phyloP scores from a whole-genome alignment of 176 grass and related monocot species.

The Avena insularis region DNA sequence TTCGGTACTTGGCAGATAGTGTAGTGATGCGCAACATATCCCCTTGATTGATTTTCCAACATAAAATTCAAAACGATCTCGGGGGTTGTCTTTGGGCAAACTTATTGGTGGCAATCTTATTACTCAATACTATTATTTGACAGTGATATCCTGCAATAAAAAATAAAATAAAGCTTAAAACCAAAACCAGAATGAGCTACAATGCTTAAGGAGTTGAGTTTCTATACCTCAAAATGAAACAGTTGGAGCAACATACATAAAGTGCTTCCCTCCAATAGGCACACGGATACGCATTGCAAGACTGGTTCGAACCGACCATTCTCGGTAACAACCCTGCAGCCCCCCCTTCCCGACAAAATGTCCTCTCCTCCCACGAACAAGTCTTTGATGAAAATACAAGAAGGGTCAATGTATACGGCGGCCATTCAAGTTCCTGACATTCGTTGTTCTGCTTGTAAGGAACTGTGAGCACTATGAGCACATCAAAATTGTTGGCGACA shows the following conservation, averaged over 20 bases:
- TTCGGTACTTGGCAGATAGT: not conserved
- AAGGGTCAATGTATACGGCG: not conserved
- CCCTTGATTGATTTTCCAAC: slow-evolving; percentile 34
- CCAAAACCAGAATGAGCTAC: not conserved
- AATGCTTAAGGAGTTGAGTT: not conserved
- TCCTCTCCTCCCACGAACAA: slow-evolving; percentile 31
- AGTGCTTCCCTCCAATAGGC: slow-evolving; percentile 26
- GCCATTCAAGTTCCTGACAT: slow-evolving; percentile 28
- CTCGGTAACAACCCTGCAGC: not conserved
- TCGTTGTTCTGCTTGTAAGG: not conserved
- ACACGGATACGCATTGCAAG: not conserved
- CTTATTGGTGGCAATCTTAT: not conserved
- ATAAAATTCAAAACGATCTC: not conserved
- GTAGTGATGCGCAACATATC: slow-evolving; percentile 30
- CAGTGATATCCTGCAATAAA: slow-evolving; percentile 23
- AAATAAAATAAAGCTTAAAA: not conserved
- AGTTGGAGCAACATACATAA: not conserved
- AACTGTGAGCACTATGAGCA: not conserved
- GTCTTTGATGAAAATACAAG: slow-evolving; percentile 24
- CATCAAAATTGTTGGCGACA: not conserved
- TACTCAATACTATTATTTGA: slow-evolving; percentile 20
- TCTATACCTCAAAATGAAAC: slow-evolving; percentile 22
- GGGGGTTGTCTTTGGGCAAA: not conserved
- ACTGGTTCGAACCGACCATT: not conserved
- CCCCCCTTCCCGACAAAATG: slow-evolving; percentile 3